Base-by-base conservation (phyloP, 2,329 filamentous ascomycete genomes). In the Curvularia verruculosa region DNA sequence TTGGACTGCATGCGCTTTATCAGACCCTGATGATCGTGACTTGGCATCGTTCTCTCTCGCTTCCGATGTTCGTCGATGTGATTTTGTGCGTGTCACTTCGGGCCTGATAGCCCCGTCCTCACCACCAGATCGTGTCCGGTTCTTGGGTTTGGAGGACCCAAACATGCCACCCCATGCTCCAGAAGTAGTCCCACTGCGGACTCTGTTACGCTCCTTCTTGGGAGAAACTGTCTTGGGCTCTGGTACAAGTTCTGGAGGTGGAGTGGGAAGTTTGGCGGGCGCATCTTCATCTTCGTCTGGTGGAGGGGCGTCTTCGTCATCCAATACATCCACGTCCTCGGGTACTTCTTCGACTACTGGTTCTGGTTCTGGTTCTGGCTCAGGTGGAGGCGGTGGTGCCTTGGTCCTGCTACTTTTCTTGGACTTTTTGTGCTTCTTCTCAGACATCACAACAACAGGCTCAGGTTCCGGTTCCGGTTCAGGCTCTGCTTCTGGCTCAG, bases 151-250 rank as follows among this genome's bases (percentile, higher is more conserved):
- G 75, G 75, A 41, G 24, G 75, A 64, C 46, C 83, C 80, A 15
- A 86, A 94, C 73, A 87, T 86, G 31, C 87, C 89, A 34, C 87
- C 89, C 91, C 92, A 95, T 28, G 89, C 94, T 21, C 74, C 55
- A 12, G 43, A 81, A n/a, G 77, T 77, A 34, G 82, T 83, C 56
- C 85, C 83, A 36, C 89, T 88, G 56, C 91, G 89, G 65, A 92
- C 85, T 70, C 89, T 91, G 26, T 89, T 80, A 13, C 92, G 89
- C 61, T 96, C 90, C 73, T 89, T 96, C 77, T 87, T 85, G 58
- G 67, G 66, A 12, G 82, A 78, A 49, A 87, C 85, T 15, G 85
- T 71, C 45, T 75, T 74, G 28, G 65, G 67, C 47, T 71, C 72
- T 44, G 63, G 69, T 53, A 64, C 65, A 9, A 64, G 58, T 51